These are phyloP conservation scores for Metarhizium rileyi DNA, from an alignment of 2,329 filamentous ascomycete species.

Conservation along the genomic window DNA sequence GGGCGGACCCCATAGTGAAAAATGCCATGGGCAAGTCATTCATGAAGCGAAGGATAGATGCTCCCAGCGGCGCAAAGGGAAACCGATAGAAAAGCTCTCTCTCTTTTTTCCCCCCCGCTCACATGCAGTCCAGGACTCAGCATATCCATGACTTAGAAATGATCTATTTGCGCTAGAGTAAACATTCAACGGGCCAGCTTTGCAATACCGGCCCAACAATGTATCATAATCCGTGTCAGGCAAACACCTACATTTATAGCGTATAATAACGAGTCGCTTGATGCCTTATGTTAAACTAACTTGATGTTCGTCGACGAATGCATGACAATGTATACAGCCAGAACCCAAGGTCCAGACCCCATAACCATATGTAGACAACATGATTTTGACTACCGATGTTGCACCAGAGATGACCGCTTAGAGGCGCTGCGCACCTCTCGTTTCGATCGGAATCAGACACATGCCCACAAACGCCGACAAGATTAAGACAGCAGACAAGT, in stretches of 20 bases:
- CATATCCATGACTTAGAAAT: not conserved
- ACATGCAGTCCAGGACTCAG: not conserved
- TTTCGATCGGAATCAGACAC: slow-evolving; percentile 53
- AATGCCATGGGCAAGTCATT: slow-evolving; percentile 65
- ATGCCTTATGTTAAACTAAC: not conserved
- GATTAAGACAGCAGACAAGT: slow-evolving; percentile 46
- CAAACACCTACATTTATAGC: not conserved
- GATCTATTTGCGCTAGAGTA: not conserved
- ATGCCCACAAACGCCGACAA: slow-evolving; percentile 50
- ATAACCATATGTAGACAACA: no score
- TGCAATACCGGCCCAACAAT: not conserved
- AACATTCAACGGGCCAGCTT: not conserved
- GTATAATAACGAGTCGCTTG: not conserved
- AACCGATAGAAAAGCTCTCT: slow-evolving; percentile 23
- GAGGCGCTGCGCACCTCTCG: slow-evolving; percentile 46
- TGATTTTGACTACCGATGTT: not conserved
- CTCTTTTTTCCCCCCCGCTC: not conserved
- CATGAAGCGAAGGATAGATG: slow-evolving; percentile 50
- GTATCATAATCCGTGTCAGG: not conserved
- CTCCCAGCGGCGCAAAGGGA: slow-evolving; percentile 50
- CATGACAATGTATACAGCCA: not conserved
- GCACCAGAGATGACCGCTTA: slow-evolving; percentile 19
- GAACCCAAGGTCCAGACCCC: no score
- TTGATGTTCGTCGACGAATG: not conserved
- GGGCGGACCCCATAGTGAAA: slow-evolving; percentile 69